Evolutionary conservation across 208 protist genomes (phyloP).

Genomic region (Leishmania mexicana): DNA sequence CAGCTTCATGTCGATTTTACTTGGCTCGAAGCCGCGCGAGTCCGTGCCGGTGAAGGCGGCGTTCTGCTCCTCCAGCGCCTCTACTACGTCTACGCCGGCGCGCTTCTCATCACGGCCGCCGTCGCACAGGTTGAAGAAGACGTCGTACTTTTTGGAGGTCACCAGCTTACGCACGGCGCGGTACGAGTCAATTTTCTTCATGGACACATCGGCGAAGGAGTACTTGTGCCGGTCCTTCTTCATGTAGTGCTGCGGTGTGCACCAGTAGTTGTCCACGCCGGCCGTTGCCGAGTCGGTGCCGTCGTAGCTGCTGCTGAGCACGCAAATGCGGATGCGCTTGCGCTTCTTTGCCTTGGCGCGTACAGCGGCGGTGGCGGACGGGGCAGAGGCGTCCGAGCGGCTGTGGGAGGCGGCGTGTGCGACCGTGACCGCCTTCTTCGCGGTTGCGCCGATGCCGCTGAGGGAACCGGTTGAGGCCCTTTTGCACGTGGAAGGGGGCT

Average conservation of each 20-base stretch:
- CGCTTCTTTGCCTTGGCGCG: constrained; percentile 23
- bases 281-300: constrained; percentile 76
- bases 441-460: neutral
- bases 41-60: constrained; percentile 89
- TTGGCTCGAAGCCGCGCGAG: constrained; percentile 85
- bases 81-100: constrained; percentile 82
- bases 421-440: neutral
- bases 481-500: neutral
- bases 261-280: constrained; percentile 78
- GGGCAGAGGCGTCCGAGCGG: neutral
- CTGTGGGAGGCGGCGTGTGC: neutral
- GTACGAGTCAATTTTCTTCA: constrained; percentile 82
- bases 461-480: neutral
- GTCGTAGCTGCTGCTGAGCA: constrained; percentile 88
- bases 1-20: constrained; percentile 92
- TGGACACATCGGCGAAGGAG: constrained; percentile 61
- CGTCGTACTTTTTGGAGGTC: constrained; percentile 81
- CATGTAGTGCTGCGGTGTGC: constrained; percentile 80
- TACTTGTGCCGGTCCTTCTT: constrained; percentile 77
- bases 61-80: constrained; percentile 87
- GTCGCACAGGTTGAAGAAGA: constrained; percentile 92
- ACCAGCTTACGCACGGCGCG: constrained; percentile 75
- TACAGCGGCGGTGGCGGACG: constrained; percentile 1
- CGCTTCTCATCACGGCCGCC: constrained; percentile 84
- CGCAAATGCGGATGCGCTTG: constrained; percentile 68